phyloP scores from a whole-genome alignment of 768 basidiomycete species.

The Mycena kentingensis region DNA sequence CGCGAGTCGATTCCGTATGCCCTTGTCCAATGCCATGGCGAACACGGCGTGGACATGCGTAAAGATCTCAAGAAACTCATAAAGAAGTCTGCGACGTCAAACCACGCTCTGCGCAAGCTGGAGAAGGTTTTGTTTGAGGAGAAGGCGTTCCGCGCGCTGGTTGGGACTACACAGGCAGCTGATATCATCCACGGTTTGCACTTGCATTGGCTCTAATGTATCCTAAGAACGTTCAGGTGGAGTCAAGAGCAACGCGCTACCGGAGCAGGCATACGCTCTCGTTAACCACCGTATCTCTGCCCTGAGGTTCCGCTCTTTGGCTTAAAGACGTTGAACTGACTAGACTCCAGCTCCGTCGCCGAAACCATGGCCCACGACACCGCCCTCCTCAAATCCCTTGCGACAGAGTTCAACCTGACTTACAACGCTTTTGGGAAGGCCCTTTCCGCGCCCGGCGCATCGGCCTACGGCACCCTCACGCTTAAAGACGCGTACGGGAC shows the following conservation, averaged over 20 bases:
- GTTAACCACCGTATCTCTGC: constrained; percentile 74
- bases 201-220: background rate
- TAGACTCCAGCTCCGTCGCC: constrained; percentile 40
- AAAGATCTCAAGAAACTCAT: constrained; percentile 48
- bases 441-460: constrained; percentile 35
- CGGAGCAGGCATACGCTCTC: constrained; percentile 68
- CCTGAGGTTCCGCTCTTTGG: constrained; percentile 44
- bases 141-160: constrained; percentile 43
- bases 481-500: constrained; percentile 52
- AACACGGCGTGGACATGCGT: constrained; percentile 59
- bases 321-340: too few relatives aligned
- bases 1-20: constrained; percentile 60
- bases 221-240: constrained; percentile 40
- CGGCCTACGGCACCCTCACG: constrained; percentile 47
- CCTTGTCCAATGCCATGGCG: constrained; percentile 65
- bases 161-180: constrained; percentile 77
- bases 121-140: constrained; percentile 49
- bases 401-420: constrained; percentile 56
- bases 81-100: constrained; percentile 46
- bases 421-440: constrained; percentile 56
- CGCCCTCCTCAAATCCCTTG: constrained; percentile 47
- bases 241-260: constrained; percentile 78
- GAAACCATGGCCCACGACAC: constrained; percentile 49
- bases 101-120: constrained; percentile 53
- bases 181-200: constrained; percentile 53